Evolutionary conservation across 2,329 filamentous ascomycete genomes (phyloP), one percentile per base, ranked within the genome.

Genomic region (Cercospora berteroae): DNA sequence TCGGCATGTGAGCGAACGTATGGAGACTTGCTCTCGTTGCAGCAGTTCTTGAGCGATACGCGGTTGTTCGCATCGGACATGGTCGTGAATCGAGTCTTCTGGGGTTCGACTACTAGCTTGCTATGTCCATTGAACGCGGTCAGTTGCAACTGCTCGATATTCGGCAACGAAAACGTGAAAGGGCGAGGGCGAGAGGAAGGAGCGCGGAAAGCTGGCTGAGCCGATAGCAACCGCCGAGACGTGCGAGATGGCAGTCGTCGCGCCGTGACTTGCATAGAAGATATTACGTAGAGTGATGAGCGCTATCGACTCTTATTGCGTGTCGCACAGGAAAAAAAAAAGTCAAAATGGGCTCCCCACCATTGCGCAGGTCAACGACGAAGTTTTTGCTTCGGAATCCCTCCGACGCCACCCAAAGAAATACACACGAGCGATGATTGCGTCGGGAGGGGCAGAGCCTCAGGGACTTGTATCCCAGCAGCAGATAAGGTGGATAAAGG

Each of bases 1-100:
- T 90, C 83, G 78, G 89, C 87, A 77, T 96, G 93, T 59, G 86
- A 88, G 65, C 89, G 88, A 52, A 90, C 88, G 81, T 91, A 91
- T 65, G 89, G 88, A 72, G 87, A 90, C 74, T 85, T 84, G 77
- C 87, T 89, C 76, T 89, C 84, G 60, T 78, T 80, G 65, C 88
- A 83, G 70, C 85, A 83, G 75, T 90, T 90, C 31, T 66, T 71
- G 66, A 78, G 73, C 52, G 71, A 72, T 29, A 78, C 70, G 12
- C 71, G 69, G 16, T 61, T 57, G 42, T 67, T 66, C 44, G 65
- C 58, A 29, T 65, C 60, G 12, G 63, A 67, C 25, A 69, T 63
- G 61, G 61, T 67, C 23, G 70, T 63, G 20, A 50, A 50, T 42
- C 3, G 27, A 23, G 31, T 39, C 33, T 52, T 36, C 36, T 18